phyloP scores from a whole-genome alignment of 2,329 filamentous ascomycete species.

The Cryphonectria nitschkei region DNA sequence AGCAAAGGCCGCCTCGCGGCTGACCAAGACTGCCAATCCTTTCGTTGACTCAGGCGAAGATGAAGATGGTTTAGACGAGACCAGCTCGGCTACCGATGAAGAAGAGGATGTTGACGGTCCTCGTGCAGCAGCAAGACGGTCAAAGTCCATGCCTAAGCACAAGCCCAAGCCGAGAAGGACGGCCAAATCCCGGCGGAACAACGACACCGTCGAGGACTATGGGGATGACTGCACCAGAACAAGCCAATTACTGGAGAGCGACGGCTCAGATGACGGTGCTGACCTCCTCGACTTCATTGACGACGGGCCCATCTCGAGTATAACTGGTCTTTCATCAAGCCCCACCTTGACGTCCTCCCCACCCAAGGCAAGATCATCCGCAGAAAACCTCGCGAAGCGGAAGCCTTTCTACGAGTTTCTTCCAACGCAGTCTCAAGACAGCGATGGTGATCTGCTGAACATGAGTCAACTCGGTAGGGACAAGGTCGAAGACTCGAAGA shows the following conservation, averaged over 20 bases:
- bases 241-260: constrained; percentile 50
- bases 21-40: neutral
- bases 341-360: constrained; percentile 8
- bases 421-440: constrained; percentile 21
- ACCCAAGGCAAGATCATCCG: neutral
- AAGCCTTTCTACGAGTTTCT: constrained; percentile 11
- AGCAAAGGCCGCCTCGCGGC: neutral
- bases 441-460: constrained; percentile 25
- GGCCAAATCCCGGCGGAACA: neutral
- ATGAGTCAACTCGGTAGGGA: constrained; percentile 26
- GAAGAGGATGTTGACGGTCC: constrained; percentile 11
- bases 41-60: constrained; percentile 16
- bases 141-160: constrained; percentile 11
- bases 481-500: neutral
- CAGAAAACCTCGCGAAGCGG: neutral
- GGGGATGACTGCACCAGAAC: constrained; percentile 57
- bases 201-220: constrained; percentile 49
- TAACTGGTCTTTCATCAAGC: constrained; percentile 18
- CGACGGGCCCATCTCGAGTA: constrained; percentile 37
- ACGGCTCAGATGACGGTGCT: constrained; percentile 52
- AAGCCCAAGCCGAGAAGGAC: constrained; percentile 8
- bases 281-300: constrained; percentile 63
- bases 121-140: neutral
- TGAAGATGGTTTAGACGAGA: constrained; percentile 19
- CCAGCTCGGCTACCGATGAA: constrained; percentile 16